Conservation (phyloP, 2,329 filamentous ascomycete genomes). For the Ophiostoma ulmi region DNA sequence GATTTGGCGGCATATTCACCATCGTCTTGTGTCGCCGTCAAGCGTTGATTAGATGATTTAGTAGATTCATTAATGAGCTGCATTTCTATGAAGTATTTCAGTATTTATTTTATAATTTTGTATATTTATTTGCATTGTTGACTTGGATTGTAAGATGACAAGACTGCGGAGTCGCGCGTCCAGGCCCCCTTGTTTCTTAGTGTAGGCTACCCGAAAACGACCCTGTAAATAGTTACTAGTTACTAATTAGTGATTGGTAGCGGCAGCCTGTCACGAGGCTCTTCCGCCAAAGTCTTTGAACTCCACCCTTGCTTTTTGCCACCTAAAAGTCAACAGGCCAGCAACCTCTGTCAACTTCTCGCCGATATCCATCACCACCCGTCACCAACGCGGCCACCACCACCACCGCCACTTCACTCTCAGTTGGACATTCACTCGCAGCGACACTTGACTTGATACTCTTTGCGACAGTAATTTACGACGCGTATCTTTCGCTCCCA, state of each 20-base stretch:
- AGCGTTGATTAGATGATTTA: not conserved
- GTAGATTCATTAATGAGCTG: not conserved
- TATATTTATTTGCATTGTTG: not conserved
- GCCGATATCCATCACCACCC: not conserved
- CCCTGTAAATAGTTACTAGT: conserved; percentile 3
- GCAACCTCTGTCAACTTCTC: conserved; percentile 1
- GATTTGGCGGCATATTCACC: not conserved
- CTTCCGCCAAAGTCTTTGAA: conserved; percentile 6
- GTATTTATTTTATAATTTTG: not conserved
- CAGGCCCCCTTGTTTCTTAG: not conserved
- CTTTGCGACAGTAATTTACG: not conserved
- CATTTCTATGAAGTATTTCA: not conserved
- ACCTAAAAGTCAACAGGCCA: conserved; percentile 8
- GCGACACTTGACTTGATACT: not conserved
- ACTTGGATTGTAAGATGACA: not conserved
- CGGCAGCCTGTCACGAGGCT: conserved; percentile 11
- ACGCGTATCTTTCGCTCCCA: not conserved
- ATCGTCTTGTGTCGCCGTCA: not conserved
- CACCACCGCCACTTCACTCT: not conserved
- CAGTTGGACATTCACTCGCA: conserved; percentile 9
- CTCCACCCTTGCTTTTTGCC: conserved; percentile 12
- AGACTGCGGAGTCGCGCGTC: not conserved
- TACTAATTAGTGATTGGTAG: not conserved
- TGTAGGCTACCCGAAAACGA: not conserved
- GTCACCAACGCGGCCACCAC: not conserved